Evolutionary conservation across 2,329 filamentous ascomycete genomes (phyloP), one percentile per base, ranked within the genome.

Genomic region (Trichoderma breve): DNA sequence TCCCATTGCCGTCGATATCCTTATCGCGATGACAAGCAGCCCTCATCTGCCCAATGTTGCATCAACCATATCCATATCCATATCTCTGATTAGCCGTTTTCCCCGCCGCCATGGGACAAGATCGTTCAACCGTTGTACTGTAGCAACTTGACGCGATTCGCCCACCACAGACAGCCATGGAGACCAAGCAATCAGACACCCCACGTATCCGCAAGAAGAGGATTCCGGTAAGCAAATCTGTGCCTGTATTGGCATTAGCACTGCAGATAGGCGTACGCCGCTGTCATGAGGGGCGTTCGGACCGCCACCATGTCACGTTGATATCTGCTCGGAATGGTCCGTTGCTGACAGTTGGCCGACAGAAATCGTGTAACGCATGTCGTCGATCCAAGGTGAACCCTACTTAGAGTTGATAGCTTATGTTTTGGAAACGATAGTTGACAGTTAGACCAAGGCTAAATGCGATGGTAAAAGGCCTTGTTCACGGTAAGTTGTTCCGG

Each of bases 341-440:
- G 51, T 28, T n/a, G 26, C 39, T 71, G 64, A 65, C 32, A 58
- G 53, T 64, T 69, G n/a, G 7, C 15, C 14, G 18, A 24, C 26
- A 79, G 77, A 78, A 76, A 66, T 76, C 77, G 14, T 79, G 77
- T 39, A 73, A 70, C 30, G 73, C 76, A 9, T 79, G 77, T 60
- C 76, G 77, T 4, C 73, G 72, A n/a, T 76, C 76, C 58, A 79
- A 79, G 73, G 77, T 76, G 67, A 26, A 67, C 12, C 14, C 36
- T 6, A 24, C n/a, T 57, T 57, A 7, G 34, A 47, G 26, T 21
- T 18, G 43, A 21, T 21, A 55, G 43, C 24, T 30, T 14, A 30
- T 32, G 18, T 26, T 43, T 43, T 47, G 24, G 14, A 6, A 39
- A 21, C 11, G 32, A 6, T n/a, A 30, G 7, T 24, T 21, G 9